These are phyloP conservation scores for Cladophialophora psammophila DNA, from an alignment of 2,329 filamentous ascomycete species.

Conservation along the genomic window DNA sequence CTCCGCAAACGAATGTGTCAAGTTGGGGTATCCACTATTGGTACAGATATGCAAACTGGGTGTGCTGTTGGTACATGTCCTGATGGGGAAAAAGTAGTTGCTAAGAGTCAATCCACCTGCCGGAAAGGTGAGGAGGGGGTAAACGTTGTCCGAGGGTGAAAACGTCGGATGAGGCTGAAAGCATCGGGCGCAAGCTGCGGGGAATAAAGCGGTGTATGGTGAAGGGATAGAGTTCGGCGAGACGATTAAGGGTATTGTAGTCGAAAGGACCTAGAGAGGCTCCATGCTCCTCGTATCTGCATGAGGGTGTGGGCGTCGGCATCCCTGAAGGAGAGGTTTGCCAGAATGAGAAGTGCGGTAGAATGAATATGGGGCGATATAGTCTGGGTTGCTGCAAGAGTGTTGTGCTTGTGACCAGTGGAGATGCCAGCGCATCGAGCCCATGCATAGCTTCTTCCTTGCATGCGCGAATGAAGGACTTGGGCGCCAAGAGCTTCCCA, in stretches of 20 bases:
- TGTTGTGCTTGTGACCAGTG: constrained; percentile 33
- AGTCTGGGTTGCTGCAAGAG: constrained; percentile 24
- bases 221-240: not conserved
- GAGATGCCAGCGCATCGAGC: constrained; percentile 34
- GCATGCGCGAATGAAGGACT: constrained; percentile 19
- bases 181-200: constrained; percentile 9
- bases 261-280: constrained; percentile 11
- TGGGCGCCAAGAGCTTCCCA: constrained; percentile 26
- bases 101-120: constrained; percentile 7
- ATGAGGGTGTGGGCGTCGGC: not conserved
- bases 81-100: constrained; percentile 4
- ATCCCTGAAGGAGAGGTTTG: constrained; percentile 1
- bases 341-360: constrained; percentile 9
- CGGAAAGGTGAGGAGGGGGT: not conserved
- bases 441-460: constrained; percentile 20
- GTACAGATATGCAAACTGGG: constrained; percentile 27
- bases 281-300: constrained; percentile 18
- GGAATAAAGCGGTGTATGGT: constrained; percentile 1
- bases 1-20: constrained; percentile 30
- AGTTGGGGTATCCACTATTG: constrained; percentile 33
- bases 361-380: not conserved
- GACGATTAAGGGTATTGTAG: constrained; percentile 15
- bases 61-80: constrained; percentile 32
- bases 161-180: constrained; percentile 7
- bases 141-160: not conserved